These are phyloP conservation scores for Nakaseomyces bracarensis DNA, from an alignment of 1,139 yeast species.

Conservation along the genomic window DNA sequence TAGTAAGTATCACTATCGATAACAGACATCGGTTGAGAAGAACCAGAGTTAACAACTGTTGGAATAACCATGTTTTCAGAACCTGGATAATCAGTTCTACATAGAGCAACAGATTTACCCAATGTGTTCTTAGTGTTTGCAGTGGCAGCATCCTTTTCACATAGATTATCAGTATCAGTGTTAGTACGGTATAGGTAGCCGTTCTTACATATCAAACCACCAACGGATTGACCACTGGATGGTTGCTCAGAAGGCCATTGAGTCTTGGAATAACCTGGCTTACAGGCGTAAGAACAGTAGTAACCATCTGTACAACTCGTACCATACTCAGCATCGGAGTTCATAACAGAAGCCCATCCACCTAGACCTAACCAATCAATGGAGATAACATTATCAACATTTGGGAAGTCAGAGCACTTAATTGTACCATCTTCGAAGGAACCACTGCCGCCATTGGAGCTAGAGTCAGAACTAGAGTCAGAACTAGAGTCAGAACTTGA, in stretches of 20 bases:
- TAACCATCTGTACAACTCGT: slow-evolving; percentile 72
- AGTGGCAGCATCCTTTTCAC: slow-evolving; percentile 73
- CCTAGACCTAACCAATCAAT: slow-evolving; percentile 75
- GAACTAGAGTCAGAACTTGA: slow-evolving; percentile 15
- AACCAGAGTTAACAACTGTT: slow-evolving; percentile 67
- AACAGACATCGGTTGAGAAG: slow-evolving; percentile 58
- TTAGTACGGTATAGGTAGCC: slow-evolving; percentile 79
- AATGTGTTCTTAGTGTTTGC: slow-evolving; percentile 65
- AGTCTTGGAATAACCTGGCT: slow-evolving; percentile 94
- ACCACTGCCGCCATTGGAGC: slow-evolving; percentile 26
- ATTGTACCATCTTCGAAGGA: slow-evolving; percentile 74
- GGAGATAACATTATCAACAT: slow-evolving; percentile 84
- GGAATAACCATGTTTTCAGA: slow-evolving; percentile 98
- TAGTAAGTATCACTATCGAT: slow-evolving; percentile 72
- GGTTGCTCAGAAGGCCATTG: slow-evolving; percentile 93
- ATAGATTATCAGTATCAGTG: slow-evolving; percentile 51
- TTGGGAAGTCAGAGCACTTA: slow-evolving; percentile 73
- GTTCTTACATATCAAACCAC: slow-evolving; percentile 75
- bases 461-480: slow-evolving; percentile 14
- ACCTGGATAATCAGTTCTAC: slow-evolving; percentile 99
- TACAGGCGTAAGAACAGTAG: slow-evolving; percentile 96
- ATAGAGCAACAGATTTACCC: slow-evolving; percentile 63
- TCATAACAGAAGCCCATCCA: slow-evolving; percentile 86
- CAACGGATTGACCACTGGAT: slow-evolving; percentile 74
- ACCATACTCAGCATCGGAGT: slow-evolving; percentile 53